These are phyloP conservation scores for Coriolopsis trogii DNA, from an alignment of 1,284 basidiomycete genomes.

Conservation along the genomic window DNA sequence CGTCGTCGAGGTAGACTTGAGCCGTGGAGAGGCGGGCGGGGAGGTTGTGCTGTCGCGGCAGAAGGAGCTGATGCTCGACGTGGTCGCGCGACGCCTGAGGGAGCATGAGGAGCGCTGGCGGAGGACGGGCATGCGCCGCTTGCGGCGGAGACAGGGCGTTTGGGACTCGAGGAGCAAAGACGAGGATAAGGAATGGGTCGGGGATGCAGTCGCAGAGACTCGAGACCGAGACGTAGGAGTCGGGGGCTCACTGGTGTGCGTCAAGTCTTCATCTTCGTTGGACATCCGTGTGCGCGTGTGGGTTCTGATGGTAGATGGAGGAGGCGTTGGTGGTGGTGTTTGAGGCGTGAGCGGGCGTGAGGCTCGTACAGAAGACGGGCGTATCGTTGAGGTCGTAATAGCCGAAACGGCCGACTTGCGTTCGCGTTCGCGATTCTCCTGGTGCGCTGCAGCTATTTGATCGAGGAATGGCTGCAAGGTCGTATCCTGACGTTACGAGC, in stretches of 20 bases:
- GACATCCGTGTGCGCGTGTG: slow-evolving; percentile 17
- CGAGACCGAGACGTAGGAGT: no score
- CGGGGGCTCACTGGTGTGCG: slow-evolving; percentile 17
- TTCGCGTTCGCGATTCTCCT: slow-evolving; percentile 12
- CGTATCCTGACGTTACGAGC: no score
- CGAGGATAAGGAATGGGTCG: slow-evolving; percentile 1
- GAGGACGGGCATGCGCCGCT: slow-evolving; percentile 39
- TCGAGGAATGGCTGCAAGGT: slow-evolving; percentile 23
- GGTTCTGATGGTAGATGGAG: neutral
- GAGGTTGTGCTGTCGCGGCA: slow-evolving; percentile 5
- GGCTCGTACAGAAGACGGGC: neutral
- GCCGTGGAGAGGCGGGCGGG: neutral
- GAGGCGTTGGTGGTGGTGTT: slow-evolving; percentile 4
- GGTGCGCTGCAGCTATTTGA: slow-evolving; percentile 19
- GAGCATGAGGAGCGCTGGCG: slow-evolving; percentile 44
- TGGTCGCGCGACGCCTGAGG: slow-evolving; percentile 36
- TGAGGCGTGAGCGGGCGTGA: neutral
- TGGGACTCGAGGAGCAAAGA: slow-evolving; percentile 25
- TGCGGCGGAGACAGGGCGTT: slow-evolving; percentile 42
- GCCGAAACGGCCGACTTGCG: neutral
- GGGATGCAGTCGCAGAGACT: slow-evolving; percentile 1
- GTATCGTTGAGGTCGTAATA: slow-evolving; percentile 2
- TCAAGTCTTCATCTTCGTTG: slow-evolving; percentile 5
- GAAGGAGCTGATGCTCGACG: slow-evolving; percentile 23
- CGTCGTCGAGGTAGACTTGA: slow-evolving; percentile 22